Evolutionary conservation across 2,329 filamentous ascomycete genomes (phyloP).

Genomic region (Botrytis byssoidea): DNA sequence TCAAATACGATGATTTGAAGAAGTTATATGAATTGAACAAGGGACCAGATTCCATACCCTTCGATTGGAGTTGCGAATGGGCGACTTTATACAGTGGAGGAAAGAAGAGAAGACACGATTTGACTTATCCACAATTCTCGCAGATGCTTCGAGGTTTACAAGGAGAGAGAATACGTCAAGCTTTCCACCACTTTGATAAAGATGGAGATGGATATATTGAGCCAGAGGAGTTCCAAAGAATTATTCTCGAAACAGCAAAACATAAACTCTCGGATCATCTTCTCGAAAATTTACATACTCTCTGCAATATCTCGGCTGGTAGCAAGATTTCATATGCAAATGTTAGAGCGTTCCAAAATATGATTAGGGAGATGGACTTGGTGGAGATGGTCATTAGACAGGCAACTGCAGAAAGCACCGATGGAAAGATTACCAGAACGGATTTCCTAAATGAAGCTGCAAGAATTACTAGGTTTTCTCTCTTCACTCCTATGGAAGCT

Average conservation of each 20-base stretch:
- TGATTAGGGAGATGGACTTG: slow-evolving; percentile 96
- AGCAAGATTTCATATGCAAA: slow-evolving; percentile 98
- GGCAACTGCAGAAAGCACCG: slow-evolving; percentile 76
- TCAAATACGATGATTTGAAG: slow-evolving; percentile 88
- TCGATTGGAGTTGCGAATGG: slow-evolving; percentile 98
- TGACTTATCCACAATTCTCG: slow-evolving; percentile 95
- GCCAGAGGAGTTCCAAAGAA: slow-evolving; percentile 92
- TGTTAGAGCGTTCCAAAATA: slow-evolving; percentile 95
- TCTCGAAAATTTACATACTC: slow-evolving; percentile 81
- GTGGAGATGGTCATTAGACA: slow-evolving; percentile 91
- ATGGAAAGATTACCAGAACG: slow-evolving; percentile 89
- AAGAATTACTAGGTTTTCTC: slow-evolving; percentile 85
- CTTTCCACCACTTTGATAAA: slow-evolving; percentile 88
- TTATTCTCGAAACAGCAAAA: slow-evolving; percentile 86
- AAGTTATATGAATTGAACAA: slow-evolving; percentile 85
- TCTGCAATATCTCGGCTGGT: slow-evolving; percentile 90
- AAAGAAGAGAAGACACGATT: slow-evolving; percentile 81
- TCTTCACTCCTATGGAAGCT: slow-evolving; percentile 97
- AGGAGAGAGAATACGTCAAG: slow-evolving; percentile 92
- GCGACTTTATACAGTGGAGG: slow-evolving; percentile 89
- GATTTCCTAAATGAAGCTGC: slow-evolving; percentile 96
- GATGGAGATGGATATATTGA: slow-evolving; percentile 94
- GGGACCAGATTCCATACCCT: slow-evolving; percentile 79
- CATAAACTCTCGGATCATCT: slow-evolving; percentile 98
- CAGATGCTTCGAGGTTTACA: slow-evolving; percentile 97